Evolutionary conservation across 257 asterid genomes (phyloP), one percentile per base, ranked within the genome.

Genomic region (Forsythia viridissima): DNA sequence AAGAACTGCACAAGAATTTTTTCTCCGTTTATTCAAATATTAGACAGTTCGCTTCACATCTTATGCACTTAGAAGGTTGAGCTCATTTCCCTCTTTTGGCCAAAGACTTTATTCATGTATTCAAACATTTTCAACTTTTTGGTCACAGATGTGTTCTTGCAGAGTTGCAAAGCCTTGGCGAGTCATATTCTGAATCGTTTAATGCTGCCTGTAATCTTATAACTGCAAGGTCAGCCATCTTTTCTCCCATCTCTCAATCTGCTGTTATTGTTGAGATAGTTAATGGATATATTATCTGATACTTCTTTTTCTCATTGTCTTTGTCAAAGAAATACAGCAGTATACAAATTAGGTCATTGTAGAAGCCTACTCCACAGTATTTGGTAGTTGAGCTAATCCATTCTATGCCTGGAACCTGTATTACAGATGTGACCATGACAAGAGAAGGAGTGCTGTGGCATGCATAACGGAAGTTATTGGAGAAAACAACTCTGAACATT

Each of bases 371-470:
- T 51, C 59, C 8, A 3, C 24, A 40, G 11, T 40, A 63, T 16
- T 74, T 69, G 69, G 59, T 65, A n/a, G 72, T 11, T 20, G 74
- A 74, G 48, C 65, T 70, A 30, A 76, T 69, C 8, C 61, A 61
- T 76, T 83, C 13, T 70, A 34, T 72, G 63, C 73, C 66, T 79
- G 74, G 63, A 30, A 48, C 67, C 66, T 80, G 74, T 84, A 44
- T 77, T 76, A 63, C 85, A 95, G 98, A 83, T 95, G 99, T 43
- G 97, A 90, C 43, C 97, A 95, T 84, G 99, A 93, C 86, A 88
- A 80, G 74, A 87, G 91, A 66, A 91, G 82, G 87, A 92, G 90
- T 76, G 97, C 90, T 71, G 89, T 81, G 65, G 88, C 86, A 74
- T 95, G 97, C 86, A 80, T 93, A 63, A 85, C 88, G 15, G 99